Conservation (phyloP, 139 green algal genomes). For the Chlamydomonas schloesseri region DNA sequence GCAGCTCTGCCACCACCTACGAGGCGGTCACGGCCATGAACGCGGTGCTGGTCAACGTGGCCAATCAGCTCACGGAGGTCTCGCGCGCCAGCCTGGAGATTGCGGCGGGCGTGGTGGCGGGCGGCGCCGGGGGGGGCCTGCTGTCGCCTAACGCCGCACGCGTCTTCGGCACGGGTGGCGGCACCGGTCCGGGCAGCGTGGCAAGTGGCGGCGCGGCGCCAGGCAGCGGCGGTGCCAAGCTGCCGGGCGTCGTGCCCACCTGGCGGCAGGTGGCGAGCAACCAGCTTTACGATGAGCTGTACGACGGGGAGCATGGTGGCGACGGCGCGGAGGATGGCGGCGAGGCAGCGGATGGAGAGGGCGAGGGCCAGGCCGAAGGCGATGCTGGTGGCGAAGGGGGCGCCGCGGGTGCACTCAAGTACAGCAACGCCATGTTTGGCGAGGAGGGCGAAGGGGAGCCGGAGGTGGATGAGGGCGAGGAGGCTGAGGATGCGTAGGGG, state of each 20-base stretch:
- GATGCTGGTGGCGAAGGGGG: not conserved
- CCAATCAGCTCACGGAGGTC: constrained; percentile 6
- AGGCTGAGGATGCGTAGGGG: no score
- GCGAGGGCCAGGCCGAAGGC: not conserved
- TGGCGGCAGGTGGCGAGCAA: constrained; percentile 41
- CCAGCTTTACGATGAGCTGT: not conserved
- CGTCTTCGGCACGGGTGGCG: not conserved
- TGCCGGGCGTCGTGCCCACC: constrained; percentile 26
- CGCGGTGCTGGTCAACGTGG: constrained; percentile 10
- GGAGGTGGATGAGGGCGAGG: not conserved
- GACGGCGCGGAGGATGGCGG: not conserved
- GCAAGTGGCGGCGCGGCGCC: not conserved
- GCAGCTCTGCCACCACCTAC: not conserved
- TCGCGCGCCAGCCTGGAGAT: not conserved
- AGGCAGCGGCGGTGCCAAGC: not conserved
- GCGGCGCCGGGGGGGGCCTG: not conserved
- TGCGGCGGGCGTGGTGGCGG: not conserved
- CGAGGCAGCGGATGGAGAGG: not conserved
- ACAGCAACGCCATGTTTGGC: not conserved
- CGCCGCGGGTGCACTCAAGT: not conserved
- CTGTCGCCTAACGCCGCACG: not conserved
- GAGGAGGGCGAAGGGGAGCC: not conserved
- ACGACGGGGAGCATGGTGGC: not conserved
- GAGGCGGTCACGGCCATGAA: constrained; percentile 12
- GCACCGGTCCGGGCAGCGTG: not conserved